Evolutionary conservation across 2,329 filamentous ascomycete species (phyloP), one percentile per base, ranked within the genome.

Genomic region (Dactylellina cionopaga): DNA sequence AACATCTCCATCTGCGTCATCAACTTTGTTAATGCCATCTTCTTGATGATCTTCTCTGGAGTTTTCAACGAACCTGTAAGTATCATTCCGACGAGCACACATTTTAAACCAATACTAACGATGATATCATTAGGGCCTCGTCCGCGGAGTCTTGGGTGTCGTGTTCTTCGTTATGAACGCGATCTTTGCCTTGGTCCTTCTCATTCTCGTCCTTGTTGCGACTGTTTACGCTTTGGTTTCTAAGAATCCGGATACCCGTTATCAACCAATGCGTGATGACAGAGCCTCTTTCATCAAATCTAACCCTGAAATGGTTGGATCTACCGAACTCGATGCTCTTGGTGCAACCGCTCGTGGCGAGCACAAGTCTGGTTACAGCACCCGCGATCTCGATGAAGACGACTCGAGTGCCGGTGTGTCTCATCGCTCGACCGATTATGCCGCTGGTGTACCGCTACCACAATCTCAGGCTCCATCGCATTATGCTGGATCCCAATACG

Each of bases 211-310:
- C 54, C 85, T 94, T 56, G 85, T 92, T 76, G 88, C 90, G 6
- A 92, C 90, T 2, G 82, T 85, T 81, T 92, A 94, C 76, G 90
- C 92, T 47, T 88, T 97, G 78, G 87, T 92, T 80, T 91, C 92
- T 74, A 96, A 96, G 86, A 96, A 97, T 82, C 94, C 94, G 19
- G 94, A 98, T 79, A 92, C 90, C 41, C 89, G 93, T 74, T 98
- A 98, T 82, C 92, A 96, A 81, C 92, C 92, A 77, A 97, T 98
- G 93, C 90, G 90, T 60, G 94, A 98, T 78, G 94, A 98, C 81
- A 90, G 94, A 77, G 92, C 92, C 55, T 97, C 93, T 7, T 97
- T 98, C 83, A 96, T 97, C 88, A 97, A 97, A 84, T 96, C 92
- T 11, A 91, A 95, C 80, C 91, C 91, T 3, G 89, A 94, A 78